Conservation (phyloP, 306 rosid species). For the Vigna unguiculata region DNA sequence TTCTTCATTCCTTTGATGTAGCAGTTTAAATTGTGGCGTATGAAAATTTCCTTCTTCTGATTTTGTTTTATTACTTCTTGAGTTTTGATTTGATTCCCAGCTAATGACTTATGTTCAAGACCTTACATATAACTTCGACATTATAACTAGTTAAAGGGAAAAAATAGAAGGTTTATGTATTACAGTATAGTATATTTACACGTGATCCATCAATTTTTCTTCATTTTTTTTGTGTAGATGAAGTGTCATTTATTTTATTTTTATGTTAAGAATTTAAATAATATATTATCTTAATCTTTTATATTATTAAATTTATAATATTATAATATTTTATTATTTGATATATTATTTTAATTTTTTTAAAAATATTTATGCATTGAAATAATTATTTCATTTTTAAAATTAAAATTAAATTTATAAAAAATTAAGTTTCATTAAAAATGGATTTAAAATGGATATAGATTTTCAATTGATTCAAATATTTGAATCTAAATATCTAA, state of each 20-base stretch:
- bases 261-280: no score
- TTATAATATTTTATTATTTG: no score
- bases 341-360: no score
- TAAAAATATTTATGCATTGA: no score
- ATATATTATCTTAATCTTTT: no score
- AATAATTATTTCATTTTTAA: no score
- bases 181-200: not conserved
- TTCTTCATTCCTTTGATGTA: conserved; percentile 55
- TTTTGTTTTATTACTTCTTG: conserved; percentile 34
- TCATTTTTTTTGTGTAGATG: not conserved
- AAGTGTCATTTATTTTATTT: not conserved
- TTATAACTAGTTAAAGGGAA: not conserved
- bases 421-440: no score
- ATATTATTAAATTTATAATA: no score
- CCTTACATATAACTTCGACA: not conserved
- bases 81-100: conserved; percentile 30
- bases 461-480: no score
- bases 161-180: not conserved
- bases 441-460: no score
- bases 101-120: conserved; percentile 16
- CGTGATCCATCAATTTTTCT: not conserved
- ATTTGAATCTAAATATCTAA: no score
- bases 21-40: conserved; percentile 30
- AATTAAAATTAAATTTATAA: no score
- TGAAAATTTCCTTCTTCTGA: conserved; percentile 46